These are phyloP conservation scores for Groenewaldozyma tartarivorans DNA, from an alignment of 805 yeast genomes.

Conservation along the genomic window DNA sequence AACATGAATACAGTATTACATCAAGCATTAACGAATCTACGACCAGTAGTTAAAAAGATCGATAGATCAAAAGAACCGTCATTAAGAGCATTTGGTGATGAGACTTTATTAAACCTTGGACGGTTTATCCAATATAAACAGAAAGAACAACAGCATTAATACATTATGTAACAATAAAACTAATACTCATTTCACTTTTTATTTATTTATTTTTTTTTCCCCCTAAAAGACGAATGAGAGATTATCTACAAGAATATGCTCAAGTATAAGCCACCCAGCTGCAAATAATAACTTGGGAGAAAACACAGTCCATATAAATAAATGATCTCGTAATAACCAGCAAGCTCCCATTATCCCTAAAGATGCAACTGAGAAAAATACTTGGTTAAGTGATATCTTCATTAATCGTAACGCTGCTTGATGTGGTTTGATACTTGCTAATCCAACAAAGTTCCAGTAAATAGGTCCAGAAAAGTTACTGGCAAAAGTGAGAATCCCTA, in stretches of 20 bases:
- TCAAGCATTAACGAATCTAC: constrained; percentile 38
- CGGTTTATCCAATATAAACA: constrained; percentile 73
- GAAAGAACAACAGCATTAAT: constrained; percentile 28
- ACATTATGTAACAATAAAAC: neutral
- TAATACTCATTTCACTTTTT: neutral
- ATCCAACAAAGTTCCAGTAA: constrained; percentile 57
- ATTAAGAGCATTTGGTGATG: constrained; percentile 56
- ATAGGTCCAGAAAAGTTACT: constrained; percentile 84
- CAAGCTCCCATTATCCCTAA: constrained; percentile 60
- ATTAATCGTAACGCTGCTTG: constrained; percentile 7
- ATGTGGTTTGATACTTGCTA: constrained; percentile 31
- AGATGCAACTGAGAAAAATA: constrained; percentile 54
- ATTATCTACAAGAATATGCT: constrained; percentile 19
- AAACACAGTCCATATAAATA: constrained; percentile 96
- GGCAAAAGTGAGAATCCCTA: constrained; percentile 68
- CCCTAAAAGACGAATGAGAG: neutral
- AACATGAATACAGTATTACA: constrained; percentile 37
- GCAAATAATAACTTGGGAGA: constrained; percentile 83
- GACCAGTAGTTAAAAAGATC: constrained; percentile 46
- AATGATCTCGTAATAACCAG: constrained; percentile 63
- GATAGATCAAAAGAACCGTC: constrained; percentile 53
- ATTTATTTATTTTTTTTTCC: neutral
- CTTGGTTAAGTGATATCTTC: constrained; percentile 22
- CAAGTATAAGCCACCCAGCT: constrained; percentile 51
- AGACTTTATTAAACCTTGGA: constrained; percentile 53